Conservation (phyloP, 1,284 basidiomycete genomes). For the Trichosporon sp. region DNA sequence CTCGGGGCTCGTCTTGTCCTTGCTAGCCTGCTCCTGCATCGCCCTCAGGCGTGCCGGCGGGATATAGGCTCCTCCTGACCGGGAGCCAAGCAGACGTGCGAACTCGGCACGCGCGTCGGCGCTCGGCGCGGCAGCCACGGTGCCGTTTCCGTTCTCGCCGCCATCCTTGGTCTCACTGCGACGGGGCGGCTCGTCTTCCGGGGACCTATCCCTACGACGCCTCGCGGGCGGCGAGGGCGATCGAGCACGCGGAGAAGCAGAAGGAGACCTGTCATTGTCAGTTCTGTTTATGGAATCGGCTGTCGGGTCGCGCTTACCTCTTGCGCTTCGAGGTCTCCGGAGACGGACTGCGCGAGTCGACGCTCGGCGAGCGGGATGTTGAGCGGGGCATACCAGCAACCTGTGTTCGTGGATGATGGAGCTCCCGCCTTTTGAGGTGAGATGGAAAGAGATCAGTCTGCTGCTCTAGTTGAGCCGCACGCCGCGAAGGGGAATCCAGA, state of each 20-base stretch:
- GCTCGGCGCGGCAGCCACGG: conserved; percentile 24
- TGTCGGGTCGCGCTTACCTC: background rate
- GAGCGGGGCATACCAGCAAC: conserved; percentile 6
- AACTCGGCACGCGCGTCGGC: conserved; percentile 67
- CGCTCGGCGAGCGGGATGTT: background rate
- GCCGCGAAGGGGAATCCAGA: background rate
- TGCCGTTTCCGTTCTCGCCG: conserved; percentile 52
- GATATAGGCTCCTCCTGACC: conserved; percentile 93
- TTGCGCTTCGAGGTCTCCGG: conserved; percentile 3
- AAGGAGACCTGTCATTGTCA: conserved; percentile 33
- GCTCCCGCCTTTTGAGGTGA: conserved; percentile 6
- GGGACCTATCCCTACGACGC: conserved; percentile 25
- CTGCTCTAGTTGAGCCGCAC: background rate
- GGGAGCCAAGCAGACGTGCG: conserved; percentile 64
- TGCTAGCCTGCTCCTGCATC: conserved; percentile 74
- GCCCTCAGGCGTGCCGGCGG: conserved; percentile 89
- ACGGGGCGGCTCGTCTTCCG: background rate
- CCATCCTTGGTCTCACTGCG: conserved; percentile 30
- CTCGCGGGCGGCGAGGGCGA: conserved; percentile 46
- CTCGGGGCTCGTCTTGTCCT: conserved; percentile 83
- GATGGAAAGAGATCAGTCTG: background rate
- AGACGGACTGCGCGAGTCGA: background rate
- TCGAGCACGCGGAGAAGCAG: conserved; percentile 41
- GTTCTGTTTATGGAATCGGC: background rate
- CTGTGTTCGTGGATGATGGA: background rate